Evolutionary conservation across 2,329 filamentous ascomycete genomes (phyloP), one percentile per base, ranked within the genome.

Genomic region (Endocalyx cinctus): DNA sequence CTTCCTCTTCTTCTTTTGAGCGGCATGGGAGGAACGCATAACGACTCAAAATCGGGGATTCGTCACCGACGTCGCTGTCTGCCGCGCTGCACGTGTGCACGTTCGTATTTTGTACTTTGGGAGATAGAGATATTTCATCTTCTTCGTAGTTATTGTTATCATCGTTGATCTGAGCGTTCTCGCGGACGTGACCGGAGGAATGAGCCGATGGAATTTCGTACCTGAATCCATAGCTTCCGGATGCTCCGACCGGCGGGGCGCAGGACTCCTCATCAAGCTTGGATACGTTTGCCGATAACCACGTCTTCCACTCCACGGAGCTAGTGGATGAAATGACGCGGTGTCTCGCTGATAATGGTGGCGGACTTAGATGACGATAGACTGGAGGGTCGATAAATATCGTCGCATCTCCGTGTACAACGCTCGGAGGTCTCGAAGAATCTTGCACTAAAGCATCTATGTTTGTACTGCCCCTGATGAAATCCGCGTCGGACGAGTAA

Each of bases 241-340:
- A 8, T 29, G n/a, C n/a, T n/a, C n/a, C n/a, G n/a, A n/a, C n/a
- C n/a, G n/a, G n/a, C n/a, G n/a, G 18, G 14, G 27, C 36, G 3
- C 45, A 22, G 5, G 53, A 47, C 14, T 48, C 48, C 28, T 74
- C n/a, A n/a, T n/a, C 69, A 2, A 72, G 48, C 35, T 67, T 70
- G 1, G 67, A 67, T 7, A 71, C 63, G 26, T 75, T 68, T 3
- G 68, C 62, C 7, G 71, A 72, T 25, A 77, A 63, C 67, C 66
- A 72, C 0, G 58, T 66, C 50, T 74, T 75, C 73, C 72, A 77
- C 37, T 75, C 72, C 3, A 47, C 43, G 1, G 61, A 64, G 22
- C 58, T 57, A 13, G 50, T 45, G 5, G 60, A 60, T 19, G 51
- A 57, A n/a, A 46, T 44, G 3, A 44, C 47, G 16, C 52, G 54